Evolutionary conservation across 768 basidiomycete genomes (phyloP).

Genomic region (Amanita rimosa): DNA sequence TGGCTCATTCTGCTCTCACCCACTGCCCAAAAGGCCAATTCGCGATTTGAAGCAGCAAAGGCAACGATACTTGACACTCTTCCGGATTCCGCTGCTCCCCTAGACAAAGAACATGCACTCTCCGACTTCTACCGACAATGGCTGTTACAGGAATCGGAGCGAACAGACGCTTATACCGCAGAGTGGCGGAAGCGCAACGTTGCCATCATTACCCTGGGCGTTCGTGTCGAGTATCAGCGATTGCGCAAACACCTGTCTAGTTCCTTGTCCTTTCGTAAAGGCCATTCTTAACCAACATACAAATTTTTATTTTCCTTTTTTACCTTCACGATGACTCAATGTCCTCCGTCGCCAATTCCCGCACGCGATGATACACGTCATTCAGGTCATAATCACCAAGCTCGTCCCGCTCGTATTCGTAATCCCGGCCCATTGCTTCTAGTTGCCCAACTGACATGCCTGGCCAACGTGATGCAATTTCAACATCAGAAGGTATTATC

Average conservation of each 20-base stretch:
- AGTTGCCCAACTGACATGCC: slow-evolving; percentile 60
- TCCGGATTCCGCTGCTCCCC: slow-evolving; percentile 33
- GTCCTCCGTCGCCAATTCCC: slow-evolving; percentile 48
- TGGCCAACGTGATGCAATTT: slow-evolving; percentile 64
- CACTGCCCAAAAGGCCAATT: slow-evolving; percentile 48
- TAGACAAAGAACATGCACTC: slow-evolving; percentile 57
- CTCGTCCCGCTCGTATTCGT: slow-evolving; percentile 45
- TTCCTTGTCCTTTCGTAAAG: slow-evolving; percentile 14
- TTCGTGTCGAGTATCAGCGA: slow-evolving; percentile 41
- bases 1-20: background rate
- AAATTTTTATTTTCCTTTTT: background rate
- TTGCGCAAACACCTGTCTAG: slow-evolving; percentile 22
- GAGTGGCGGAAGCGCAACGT: slow-evolving; percentile 61
- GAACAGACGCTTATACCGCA: slow-evolving; percentile 46
- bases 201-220: slow-evolving; percentile 43
- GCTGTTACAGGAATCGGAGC: slow-evolving; percentile 54
- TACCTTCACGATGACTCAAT: slow-evolving; percentile 12
- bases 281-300: slow-evolving; percentile 8
- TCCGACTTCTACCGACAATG: slow-evolving; percentile 67
- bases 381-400: slow-evolving; percentile 49
- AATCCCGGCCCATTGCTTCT: slow-evolving; percentile 47
- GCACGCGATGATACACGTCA: slow-evolving; percentile 50
- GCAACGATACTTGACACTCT: slow-evolving; percentile 43
- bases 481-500: slow-evolving; percentile 41
- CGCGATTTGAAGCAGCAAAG: slow-evolving; percentile 68